Evolutionary conservation across 805 yeast species (phyloP).

Genomic region (Saccharomycopsis capsularis): DNA sequence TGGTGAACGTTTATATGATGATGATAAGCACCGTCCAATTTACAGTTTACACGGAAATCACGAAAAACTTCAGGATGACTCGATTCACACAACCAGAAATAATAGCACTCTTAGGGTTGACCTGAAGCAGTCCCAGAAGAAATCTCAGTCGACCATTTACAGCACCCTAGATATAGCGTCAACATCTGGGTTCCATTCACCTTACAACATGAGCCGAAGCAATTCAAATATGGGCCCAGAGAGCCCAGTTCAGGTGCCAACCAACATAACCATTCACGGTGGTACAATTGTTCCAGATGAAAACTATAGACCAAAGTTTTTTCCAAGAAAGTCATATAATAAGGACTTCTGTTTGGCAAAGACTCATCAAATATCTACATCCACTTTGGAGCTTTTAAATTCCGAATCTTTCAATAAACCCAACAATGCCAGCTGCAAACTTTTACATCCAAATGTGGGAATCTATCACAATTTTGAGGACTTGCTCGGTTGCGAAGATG

Average conservation of each 20-base stretch:
- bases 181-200: slow-evolving; percentile 3
- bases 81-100: slow-evolving; percentile 17
- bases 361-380: slow-evolving; percentile 22
- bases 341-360: slow-evolving; percentile 19
- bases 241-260: background rate
- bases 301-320: slow-evolving; percentile 18
- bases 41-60: slow-evolving; percentile 18
- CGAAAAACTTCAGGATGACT: slow-evolving; percentile 19
- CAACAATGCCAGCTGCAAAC: background rate
- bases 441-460: slow-evolving; percentile 20
- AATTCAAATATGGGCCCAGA: background rate
- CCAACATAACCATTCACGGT: slow-evolving; percentile 20
- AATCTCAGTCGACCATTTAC: background rate
- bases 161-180: slow-evolving; percentile 15
- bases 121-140: background rate
- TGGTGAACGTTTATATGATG: slow-evolving; percentile 49
- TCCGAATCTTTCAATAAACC: background rate
- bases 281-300: slow-evolving; percentile 23
- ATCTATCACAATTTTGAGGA: slow-evolving; percentile 18
- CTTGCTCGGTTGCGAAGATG: slow-evolving; percentile 58
- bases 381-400: slow-evolving; percentile 17
- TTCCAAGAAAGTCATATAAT: slow-evolving; percentile 15
- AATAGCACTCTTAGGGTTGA: slow-evolving; percentile 3
- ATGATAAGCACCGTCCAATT: slow-evolving; percentile 43
- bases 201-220: background rate